Conservation (phyloP, 176 grass and related monocot genomes). For the Eragrostis nindensis region DNA sequence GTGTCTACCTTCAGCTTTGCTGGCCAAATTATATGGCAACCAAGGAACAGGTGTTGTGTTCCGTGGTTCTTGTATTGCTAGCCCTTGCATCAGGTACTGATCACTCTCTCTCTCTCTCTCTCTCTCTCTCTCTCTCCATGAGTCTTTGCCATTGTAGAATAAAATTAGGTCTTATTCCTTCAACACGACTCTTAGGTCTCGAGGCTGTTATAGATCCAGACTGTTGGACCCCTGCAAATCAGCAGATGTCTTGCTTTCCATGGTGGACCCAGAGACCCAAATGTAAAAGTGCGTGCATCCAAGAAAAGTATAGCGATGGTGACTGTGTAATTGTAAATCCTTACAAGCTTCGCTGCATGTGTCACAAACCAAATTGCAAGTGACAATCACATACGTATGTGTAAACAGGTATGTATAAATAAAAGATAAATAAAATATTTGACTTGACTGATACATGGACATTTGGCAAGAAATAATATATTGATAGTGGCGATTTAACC, state of each 20-base stretch:
- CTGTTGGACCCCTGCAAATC: background rate
- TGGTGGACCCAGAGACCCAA: background rate
- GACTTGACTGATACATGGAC: too few relatives aligned
- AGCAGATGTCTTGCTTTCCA: background rate
- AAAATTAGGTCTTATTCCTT: background rate
- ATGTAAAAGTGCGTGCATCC: background rate
- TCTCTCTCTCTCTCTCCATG: too few relatives aligned
- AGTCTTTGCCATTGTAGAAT: background rate
- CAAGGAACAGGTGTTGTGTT: background rate
- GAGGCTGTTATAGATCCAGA: background rate
- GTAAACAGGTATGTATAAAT: too few relatives aligned
- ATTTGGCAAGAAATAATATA: too few relatives aligned
- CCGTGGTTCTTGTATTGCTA: background rate
- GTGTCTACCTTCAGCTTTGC: background rate
- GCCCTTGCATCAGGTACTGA: background rate
- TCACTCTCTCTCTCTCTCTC: too few relatives aligned
- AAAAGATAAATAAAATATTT: too few relatives aligned
- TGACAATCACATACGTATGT: background rate
- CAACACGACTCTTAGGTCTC: background rate
- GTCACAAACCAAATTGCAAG: background rate
- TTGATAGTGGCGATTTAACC: too few relatives aligned
- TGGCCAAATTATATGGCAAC: background rate
- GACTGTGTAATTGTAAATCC: background rate
- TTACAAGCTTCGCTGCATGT: background rate
- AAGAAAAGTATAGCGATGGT: background rate